Percentiles rank a stretch among this genome's conserved stretches.
Conservation (phyloP, 495 filamentous ascomycete genomes). For the Melanomma pulvis-pyrius region DNA sequence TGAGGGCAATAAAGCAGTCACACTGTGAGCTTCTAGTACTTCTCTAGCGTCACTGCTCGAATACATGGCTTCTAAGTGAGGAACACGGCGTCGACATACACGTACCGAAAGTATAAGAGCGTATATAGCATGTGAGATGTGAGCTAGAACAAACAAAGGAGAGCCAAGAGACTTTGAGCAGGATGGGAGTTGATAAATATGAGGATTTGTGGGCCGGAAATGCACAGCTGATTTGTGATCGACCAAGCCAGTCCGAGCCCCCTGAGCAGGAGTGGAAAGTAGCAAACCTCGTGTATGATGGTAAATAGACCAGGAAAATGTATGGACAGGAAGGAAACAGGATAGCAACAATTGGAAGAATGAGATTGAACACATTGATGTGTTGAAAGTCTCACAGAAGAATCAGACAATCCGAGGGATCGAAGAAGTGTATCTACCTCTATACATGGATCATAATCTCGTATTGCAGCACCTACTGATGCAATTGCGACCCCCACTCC, state of each 20-base stretch:
- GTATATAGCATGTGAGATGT: too few relatives aligned
- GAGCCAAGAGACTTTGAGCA: too few relatives aligned
- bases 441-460: not conserved
- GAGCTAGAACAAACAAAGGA: too few relatives aligned
- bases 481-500: not conserved
- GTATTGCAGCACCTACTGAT: not conserved
- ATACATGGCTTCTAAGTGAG: too few relatives aligned
- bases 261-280: too few relatives aligned
- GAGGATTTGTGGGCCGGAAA: too few relatives aligned
- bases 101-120: too few relatives aligned
- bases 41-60: conserved; percentile 83
- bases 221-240: too few relatives aligned
- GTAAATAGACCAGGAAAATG: conserved; percentile 61
- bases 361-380: not conserved
- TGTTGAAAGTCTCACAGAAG: not conserved
- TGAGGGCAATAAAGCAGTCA: conserved; percentile 68
- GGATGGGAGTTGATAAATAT: too few relatives aligned
- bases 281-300: too few relatives aligned
- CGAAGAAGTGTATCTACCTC: not conserved
- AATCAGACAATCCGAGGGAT: not conserved
- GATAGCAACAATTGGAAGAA: not conserved
- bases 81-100: too few relatives aligned
- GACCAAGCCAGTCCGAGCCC: too few relatives aligned
- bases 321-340: conserved; percentile 61
- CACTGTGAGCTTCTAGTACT: conserved; percentile 69